Percentiles rank a stretch among this genome's conserved stretches.
phyloP scores from a whole-genome alignment of 768 basidiomycete species.

The Kwoniella pini region DNA sequence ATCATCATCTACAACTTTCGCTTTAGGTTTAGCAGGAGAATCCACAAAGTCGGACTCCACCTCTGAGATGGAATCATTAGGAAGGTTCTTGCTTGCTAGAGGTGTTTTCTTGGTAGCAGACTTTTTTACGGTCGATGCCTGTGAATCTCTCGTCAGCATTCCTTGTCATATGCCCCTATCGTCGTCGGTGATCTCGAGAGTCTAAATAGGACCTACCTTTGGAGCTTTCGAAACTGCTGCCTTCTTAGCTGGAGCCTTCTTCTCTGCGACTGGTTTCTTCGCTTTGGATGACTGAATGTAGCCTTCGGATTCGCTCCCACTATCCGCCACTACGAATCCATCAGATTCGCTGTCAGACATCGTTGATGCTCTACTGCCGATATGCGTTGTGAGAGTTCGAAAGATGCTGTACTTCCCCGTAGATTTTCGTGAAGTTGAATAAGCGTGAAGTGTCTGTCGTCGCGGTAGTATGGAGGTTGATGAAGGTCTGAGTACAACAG shows the following conservation, averaged over 20 bases:
- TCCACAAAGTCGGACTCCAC: slow-evolving; percentile 31
- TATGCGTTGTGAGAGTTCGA: too few species aligned
- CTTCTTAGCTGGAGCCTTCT: too few species aligned
- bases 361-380: background rate
- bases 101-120: slow-evolving; percentile 56
- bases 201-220: slow-evolving; percentile 16
- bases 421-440: too few species aligned
- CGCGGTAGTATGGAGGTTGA: too few species aligned
- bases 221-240: slow-evolving; percentile 27
- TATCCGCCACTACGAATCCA: slow-evolving; percentile 24
- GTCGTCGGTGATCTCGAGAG: background rate
- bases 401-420: too few species aligned
- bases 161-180: too few species aligned
- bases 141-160: slow-evolving; percentile 5
- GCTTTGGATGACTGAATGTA: slow-evolving; percentile 27
- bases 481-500: too few species aligned
- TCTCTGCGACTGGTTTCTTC: too few species aligned
- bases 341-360: slow-evolving; percentile 46
- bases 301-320: slow-evolving; percentile 45
- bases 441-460: too few species aligned
- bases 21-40: slow-evolving; percentile 62
- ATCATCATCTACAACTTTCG: slow-evolving; percentile 57
- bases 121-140: slow-evolving; percentile 40
- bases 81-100: slow-evolving; percentile 44
- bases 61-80: slow-evolving; percentile 49